phyloP scores from a whole-genome alignment of 768 basidiomycete species.

The Roridomyces roridus region DNA sequence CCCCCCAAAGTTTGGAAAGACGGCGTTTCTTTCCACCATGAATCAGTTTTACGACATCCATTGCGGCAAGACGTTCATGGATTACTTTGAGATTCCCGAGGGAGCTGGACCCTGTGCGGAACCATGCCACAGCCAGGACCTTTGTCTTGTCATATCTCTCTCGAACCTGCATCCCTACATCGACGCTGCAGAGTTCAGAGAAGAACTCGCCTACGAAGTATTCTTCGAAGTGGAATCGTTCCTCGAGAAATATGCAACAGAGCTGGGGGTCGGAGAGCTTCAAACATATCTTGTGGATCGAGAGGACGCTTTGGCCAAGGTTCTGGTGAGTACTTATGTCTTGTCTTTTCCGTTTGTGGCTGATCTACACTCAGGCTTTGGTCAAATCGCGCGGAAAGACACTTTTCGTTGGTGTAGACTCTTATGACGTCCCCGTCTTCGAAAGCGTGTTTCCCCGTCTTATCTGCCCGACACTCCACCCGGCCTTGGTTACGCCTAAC shows the following conservation, averaged over 20 bases:
- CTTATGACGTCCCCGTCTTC: neutral
- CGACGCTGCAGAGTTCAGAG: too few relatives aligned
- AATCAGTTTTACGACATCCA: slow-evolving; percentile 1
- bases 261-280: neutral
- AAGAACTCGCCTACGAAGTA: too few relatives aligned
- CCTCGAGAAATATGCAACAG: neutral
- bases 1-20: slow-evolving; percentile 15
- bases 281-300: neutral
- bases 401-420: slow-evolving; percentile 4
- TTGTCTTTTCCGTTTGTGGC: neutral
- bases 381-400: neutral
- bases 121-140: too few relatives aligned
- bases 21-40: slow-evolving; percentile 4
- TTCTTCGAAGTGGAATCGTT: neutral
- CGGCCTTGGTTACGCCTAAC: neutral
- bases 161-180: too few relatives aligned
- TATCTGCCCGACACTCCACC: neutral
- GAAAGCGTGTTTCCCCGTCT: neutral
- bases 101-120: too few relatives aligned
- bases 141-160: too few relatives aligned
- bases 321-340: neutral
- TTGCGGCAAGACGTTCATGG: neutral
- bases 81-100: neutral
- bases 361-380: neutral
- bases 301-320: too few relatives aligned